Evolutionary conservation across 768 basidiomycete species (phyloP).

Genomic region (Kwoniella dendrophila): DNA sequence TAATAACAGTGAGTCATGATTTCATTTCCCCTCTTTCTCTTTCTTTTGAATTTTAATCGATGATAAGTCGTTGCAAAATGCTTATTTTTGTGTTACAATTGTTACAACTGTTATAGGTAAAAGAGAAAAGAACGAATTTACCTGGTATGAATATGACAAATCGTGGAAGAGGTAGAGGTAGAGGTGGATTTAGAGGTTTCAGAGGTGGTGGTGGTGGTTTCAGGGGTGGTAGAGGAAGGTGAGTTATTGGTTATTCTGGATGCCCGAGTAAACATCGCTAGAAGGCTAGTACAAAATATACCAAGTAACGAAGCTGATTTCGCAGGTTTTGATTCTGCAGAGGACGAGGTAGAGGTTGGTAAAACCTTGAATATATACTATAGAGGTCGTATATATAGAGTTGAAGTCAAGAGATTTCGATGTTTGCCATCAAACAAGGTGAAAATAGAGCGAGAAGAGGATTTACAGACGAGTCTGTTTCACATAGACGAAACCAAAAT

Average conservation of each 20-base stretch:
- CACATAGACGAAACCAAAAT: no score
- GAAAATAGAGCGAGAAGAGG: no score
- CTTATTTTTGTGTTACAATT: no score
- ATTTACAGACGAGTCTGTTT: no score
- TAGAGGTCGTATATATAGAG: no score
- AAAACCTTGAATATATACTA: no score
- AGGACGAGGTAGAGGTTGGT: conserved; percentile 77
- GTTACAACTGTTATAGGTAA: conserved; percentile 80
- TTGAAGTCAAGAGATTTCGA: no score
- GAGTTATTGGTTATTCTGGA: neutral
- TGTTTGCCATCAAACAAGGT: no score
- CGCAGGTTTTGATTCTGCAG: conserved; percentile 51
- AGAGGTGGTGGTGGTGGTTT: conserved; percentile 74
- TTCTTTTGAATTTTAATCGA: no score
- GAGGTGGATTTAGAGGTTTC: conserved; percentile 66
- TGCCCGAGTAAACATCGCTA: neutral
- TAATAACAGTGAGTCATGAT: conserved; percentile 86
- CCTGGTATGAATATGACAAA: conserved; percentile 83
- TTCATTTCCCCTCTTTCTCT: no score
- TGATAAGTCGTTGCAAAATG: no score
- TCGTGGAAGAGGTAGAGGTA: conserved; percentile 68
- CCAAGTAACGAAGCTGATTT: conserved; percentile 60
- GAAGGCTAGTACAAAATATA: no score
- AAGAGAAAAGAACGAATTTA: conserved; percentile 91
- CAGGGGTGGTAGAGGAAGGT: conserved; percentile 12